Conservation (phyloP, 1,284 basidiomycete species). For the Sanghuangporus sanghuang region DNA sequence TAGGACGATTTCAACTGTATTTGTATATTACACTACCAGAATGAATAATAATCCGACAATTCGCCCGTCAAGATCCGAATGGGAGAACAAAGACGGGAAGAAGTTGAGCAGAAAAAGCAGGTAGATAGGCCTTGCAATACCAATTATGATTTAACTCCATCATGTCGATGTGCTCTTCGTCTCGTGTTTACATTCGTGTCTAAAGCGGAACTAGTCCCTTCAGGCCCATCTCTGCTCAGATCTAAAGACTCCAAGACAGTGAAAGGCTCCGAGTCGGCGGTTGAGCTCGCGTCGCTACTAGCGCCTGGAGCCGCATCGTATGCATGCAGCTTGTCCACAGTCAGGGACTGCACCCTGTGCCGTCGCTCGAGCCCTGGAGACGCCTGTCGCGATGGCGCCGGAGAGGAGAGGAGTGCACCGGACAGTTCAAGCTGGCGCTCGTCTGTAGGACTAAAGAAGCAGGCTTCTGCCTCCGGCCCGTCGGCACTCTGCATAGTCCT, state of each 20-base stretch:
- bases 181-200: neutral
- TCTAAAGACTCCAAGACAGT: slow-evolving; percentile 1
- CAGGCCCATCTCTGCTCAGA: neutral
- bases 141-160: neutral
- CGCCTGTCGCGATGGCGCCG: slow-evolving; percentile 55
- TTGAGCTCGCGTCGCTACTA: slow-evolving; percentile 7
- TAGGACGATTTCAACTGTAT: neutral
- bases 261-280: slow-evolving; percentile 12
- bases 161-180: neutral
- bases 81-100: neutral
- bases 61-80: neutral
- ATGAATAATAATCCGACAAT: neutral
- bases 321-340: neutral
- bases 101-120: too few species aligned
- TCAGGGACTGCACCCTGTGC: slow-evolving; percentile 1
- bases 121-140: neutral
- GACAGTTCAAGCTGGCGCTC: slow-evolving; percentile 51
- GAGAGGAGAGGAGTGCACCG: slow-evolving; percentile 68
- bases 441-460: slow-evolving; percentile 42
- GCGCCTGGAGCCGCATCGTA: neutral
- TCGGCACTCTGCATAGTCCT: neutral
- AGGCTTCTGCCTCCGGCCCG: slow-evolving; percentile 23
- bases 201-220: neutral
- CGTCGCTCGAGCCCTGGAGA: slow-evolving; percentile 50
- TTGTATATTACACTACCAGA: neutral